Evolutionary conservation across 495 filamentous ascomycete species (phyloP), one percentile per base, ranked within the genome.

Genomic region (Hypomontagnella monticulosa): DNA sequence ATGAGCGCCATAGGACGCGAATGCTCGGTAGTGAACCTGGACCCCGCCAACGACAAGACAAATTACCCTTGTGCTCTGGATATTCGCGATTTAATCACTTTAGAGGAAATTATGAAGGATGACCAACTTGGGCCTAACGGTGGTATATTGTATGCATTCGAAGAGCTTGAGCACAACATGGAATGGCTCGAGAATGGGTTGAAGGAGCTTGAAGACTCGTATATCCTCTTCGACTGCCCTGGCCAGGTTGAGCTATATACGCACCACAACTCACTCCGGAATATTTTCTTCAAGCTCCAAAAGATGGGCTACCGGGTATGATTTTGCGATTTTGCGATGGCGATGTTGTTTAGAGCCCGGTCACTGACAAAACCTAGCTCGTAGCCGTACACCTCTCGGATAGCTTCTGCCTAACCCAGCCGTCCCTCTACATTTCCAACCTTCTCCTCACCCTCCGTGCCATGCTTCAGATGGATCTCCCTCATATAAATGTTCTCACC

Each of bases 241-340:
- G 95, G 95, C 1, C 95, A 99, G 72, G 95, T 97, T 9, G 95
- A 99, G 79, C 83, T 99, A 0, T 97, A 97, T 72, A 97, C 93
- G 38, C 93, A 97, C 74, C 95, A 99, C 75, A 83, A 85, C 14
- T 94, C 91, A 15, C 78, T 99, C 66, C 87, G 93, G 51, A 96
- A 95, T 72, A 91, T 99, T 59, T 93, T 99, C 76, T 89, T 90
- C 69, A 86, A 83, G 70, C 81, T 98, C 65, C 89, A 96, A 77
- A 97, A 97, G 81, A 71, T 97, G 67, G 93, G 91, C 65, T 97
- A 93, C 71, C 86, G 95, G 82, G 94, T 97, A 77, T 54, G 90
- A 62, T 43, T 20, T 72, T 59, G 44, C 38, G 90, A 62, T 43
- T 20, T 72, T 59, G 44, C 38, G 56, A 55, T 55, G 19, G 11